Conservation (phyloP, 129 eudicot genomes). For the Helichrysum umbraculigerum region DNA sequence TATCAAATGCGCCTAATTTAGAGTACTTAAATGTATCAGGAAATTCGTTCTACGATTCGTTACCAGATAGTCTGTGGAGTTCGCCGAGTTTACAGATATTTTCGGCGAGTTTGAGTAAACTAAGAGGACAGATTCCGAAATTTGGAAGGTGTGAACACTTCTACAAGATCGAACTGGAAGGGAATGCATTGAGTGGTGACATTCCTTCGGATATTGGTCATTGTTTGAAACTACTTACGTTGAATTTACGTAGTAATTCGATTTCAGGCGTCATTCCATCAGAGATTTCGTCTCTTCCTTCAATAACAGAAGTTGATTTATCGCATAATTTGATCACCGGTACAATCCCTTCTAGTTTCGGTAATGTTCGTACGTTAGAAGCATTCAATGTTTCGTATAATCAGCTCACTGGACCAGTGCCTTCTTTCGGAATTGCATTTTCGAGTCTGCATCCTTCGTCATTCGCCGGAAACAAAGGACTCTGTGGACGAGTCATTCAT, state of each 20-base stretch:
- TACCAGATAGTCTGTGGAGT: slow-evolving; percentile 80
- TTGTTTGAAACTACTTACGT: slow-evolving; percentile 64
- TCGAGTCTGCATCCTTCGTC: slow-evolving; percentile 81
- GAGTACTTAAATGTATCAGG: slow-evolving; percentile 63
- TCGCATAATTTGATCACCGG: slow-evolving; percentile 73
- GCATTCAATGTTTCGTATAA: slow-evolving; percentile 82
- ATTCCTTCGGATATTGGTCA: slow-evolving; percentile 90
- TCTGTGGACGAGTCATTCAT: slow-evolving; percentile 59
- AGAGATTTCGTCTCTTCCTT: slow-evolving; percentile 85
- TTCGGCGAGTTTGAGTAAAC: slow-evolving; percentile 50
- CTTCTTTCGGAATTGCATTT: slow-evolving; percentile 56
- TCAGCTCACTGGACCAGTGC: slow-evolving; percentile 77
- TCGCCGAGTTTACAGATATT: slow-evolving; percentile 73
- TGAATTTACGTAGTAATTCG: slow-evolving; percentile 57
- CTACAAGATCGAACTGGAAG: slow-evolving; percentile 78
- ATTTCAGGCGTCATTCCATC: slow-evolving; percentile 85
- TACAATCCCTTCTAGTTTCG: slow-evolving; percentile 70
- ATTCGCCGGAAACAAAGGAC: slow-evolving; percentile 81
- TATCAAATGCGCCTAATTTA: slow-evolving; percentile 54
- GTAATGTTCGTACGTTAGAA: slow-evolving; percentile 66
- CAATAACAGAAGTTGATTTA: slow-evolving; percentile 76
- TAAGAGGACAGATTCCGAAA: slow-evolving; percentile 66
- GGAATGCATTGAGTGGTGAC: slow-evolving; percentile 72
- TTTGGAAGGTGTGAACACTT: slow-evolving; percentile 64
- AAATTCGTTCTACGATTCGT: slow-evolving; percentile 43